Evolutionary conservation across 257 asterid genomes (phyloP).

Genomic region (Jaltomata sinuosa): DNA sequence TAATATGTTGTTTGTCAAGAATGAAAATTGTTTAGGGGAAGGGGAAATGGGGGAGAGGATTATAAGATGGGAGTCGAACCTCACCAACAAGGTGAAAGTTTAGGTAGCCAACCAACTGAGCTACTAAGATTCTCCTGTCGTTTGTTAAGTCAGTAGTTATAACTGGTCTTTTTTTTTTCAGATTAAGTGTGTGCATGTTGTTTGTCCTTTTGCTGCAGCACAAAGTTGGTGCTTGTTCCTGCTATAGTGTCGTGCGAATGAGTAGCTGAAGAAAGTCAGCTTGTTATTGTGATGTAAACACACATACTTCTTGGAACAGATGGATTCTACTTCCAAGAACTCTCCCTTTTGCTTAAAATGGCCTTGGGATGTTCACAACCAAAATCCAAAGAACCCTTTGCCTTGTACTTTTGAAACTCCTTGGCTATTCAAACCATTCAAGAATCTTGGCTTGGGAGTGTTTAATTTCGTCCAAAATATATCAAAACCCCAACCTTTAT

Average conservation of each 20-base stretch:
- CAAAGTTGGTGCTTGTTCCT: not conserved
- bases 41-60: too few relatives aligned
- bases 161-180: not conserved
- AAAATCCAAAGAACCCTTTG: conserved; percentile 14
- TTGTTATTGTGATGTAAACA: not conserved
- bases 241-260: not conserved
- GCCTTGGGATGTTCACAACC: conserved; percentile 50
- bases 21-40: too few relatives aligned
- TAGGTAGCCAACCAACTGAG: too few relatives aligned
- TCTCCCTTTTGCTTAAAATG: conserved; percentile 60
- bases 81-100: too few relatives aligned
- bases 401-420: conserved; percentile 55
- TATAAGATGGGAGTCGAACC: too few relatives aligned
- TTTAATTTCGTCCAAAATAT: conserved; percentile 29
- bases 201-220: not conserved
- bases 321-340: conserved; percentile 34
- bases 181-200: not conserved
- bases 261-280: not conserved
- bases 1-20: not conserved
- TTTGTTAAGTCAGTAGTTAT: not conserved
- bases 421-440: conserved; percentile 60
- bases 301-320: not conserved
- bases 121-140: too few relatives aligned
- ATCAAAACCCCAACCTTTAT: conserved; percentile 12
- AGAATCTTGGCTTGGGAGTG: conserved; percentile 30